Evolutionary conservation across 192 early-diverging fungal genomes (phyloP).

Genomic region (Entomortierella parvispora): DNA sequence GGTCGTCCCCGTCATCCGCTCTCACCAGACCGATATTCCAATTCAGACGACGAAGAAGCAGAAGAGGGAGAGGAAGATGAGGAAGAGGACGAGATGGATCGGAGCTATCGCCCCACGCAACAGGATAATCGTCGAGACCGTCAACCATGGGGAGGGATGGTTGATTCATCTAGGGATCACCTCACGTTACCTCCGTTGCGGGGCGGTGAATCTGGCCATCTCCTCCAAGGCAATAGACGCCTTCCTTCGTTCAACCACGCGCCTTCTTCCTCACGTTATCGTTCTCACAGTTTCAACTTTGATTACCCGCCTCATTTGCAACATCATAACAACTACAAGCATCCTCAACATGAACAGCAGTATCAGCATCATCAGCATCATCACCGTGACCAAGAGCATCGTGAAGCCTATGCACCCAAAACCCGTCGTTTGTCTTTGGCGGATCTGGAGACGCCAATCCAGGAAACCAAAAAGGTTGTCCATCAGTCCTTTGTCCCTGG

Average conservation of each 20-base stretch:
- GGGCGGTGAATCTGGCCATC: not conserved
- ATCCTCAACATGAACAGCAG: not conserved
- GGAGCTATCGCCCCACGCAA: not conserved
- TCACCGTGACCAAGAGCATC: not conserved
- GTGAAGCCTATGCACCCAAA: slow-evolving; percentile 17
- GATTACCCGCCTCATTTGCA: not conserved
- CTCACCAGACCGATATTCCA: slow-evolving; percentile 36
- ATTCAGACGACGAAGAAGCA: slow-evolving; percentile 36
- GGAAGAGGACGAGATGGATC: slow-evolving; percentile 2
- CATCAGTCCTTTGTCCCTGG: not conserved
- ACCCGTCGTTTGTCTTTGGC: slow-evolving; percentile 36
- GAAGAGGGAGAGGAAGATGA: not conserved
- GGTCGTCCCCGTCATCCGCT: slow-evolving; percentile 32
- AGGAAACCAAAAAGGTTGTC: slow-evolving; percentile 31
- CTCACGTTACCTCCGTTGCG: slow-evolving; percentile 29
- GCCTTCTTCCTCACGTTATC: slow-evolving; percentile 1
- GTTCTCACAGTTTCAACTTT: slow-evolving; percentile 12
- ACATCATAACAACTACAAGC: not conserved
- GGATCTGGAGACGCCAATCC: slow-evolving; percentile 42
- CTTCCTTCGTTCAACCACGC: slow-evolving; percentile 29
- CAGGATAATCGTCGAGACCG: not conserved
- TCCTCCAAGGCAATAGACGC: not conserved
- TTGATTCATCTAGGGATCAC: slow-evolving; percentile 14
- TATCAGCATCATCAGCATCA: not conserved
- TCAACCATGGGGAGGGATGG: slow-evolving; percentile 25